Evolutionary conservation across 306 rosid genomes (phyloP), one percentile per base, ranked within the genome.

Genomic region (Prunus mongolica): DNA sequence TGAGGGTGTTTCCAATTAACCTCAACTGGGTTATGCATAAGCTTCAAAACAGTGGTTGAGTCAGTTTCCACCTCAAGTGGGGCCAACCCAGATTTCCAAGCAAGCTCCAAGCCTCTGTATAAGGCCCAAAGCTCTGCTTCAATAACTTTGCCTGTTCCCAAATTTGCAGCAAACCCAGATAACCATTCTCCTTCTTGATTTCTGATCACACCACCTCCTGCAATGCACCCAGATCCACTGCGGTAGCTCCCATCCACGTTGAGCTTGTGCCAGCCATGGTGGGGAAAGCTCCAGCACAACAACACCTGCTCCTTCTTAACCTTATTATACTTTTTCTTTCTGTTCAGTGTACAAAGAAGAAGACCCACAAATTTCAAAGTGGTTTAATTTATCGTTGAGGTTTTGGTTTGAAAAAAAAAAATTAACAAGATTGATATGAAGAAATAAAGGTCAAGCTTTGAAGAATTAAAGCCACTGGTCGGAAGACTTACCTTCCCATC

Each of bases 111-210:
- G 50, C 65, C 75, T 71, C 16, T 54, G 20, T 32, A 38, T 11
- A 71, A 34, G 64, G 75, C 75, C 65, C 45, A 30, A 3, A 71
- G 20, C 65, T 71, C 75, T 8, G 75, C 64, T 52, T 71, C 75
- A 32, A 71, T 30, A 12, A 22, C n/a, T 54, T 32, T 54, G 32
- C 65, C 75, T 8, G 49, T 55, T 55, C 65, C 65, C 0, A 71
- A 22, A 71, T 71, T 71, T 4, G 50, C 51, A 12, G 50, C 30
- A 55, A 71, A 71, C 46, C 75, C 75, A 4, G 32, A 9, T 1
- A 71, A 20, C 75, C 75, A 71, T 71, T 54, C 51, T 12, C 75
- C 75, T 5, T 54, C 34, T 5, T 54, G 41, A 22, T 71, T 54
- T n/a, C 75, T 41, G 25, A 71, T 54, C 13, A 71, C 75, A 14